These are phyloP conservation scores for Thelonectria rubi DNA, from an alignment of 2,329 filamentous ascomycete genomes.

Conservation along the genomic window DNA sequence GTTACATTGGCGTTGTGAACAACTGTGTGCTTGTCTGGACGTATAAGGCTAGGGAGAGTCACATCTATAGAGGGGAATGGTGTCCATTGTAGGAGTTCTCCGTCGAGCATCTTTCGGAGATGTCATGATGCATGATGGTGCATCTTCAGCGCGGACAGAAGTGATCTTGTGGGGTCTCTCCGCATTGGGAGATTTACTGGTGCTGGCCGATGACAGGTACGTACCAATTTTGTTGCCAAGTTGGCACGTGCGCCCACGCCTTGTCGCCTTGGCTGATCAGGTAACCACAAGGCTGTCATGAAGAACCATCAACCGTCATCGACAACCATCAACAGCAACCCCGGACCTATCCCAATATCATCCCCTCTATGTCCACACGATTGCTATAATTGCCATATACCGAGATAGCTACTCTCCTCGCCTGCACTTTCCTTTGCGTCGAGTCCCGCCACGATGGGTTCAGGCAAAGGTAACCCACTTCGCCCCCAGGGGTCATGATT, in stretches of 20 bases:
- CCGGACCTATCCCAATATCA: background rate
- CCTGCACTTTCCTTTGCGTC: too few relatives aligned
- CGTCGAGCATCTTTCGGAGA: background rate
- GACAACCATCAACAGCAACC: background rate
- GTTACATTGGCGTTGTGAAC: slow-evolving; percentile 12
- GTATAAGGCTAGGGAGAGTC: too few relatives aligned
- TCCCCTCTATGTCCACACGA: background rate
- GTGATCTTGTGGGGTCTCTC: background rate
- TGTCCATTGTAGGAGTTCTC: too few relatives aligned
- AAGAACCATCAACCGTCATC: background rate
- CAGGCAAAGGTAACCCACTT: slow-evolving; percentile 45
- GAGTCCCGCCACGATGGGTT: slow-evolving; percentile 30
- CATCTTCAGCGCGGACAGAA: background rate
- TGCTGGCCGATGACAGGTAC: too few relatives aligned
- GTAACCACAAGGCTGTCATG: background rate
- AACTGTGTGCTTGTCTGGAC: background rate
- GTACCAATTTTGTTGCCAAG: background rate
- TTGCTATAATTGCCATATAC: background rate
- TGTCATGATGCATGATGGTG: background rate
- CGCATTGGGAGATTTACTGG: too few relatives aligned
- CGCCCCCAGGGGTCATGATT: slow-evolving; percentile 18
- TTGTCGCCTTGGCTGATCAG: background rate
- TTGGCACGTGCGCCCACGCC: background rate
- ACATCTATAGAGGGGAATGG: too few relatives aligned
- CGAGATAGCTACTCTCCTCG: too few relatives aligned